Evolutionary conservation across 2,329 filamentous ascomycete species (phyloP).

Genomic region (Arthrinium puccinioides): DNA sequence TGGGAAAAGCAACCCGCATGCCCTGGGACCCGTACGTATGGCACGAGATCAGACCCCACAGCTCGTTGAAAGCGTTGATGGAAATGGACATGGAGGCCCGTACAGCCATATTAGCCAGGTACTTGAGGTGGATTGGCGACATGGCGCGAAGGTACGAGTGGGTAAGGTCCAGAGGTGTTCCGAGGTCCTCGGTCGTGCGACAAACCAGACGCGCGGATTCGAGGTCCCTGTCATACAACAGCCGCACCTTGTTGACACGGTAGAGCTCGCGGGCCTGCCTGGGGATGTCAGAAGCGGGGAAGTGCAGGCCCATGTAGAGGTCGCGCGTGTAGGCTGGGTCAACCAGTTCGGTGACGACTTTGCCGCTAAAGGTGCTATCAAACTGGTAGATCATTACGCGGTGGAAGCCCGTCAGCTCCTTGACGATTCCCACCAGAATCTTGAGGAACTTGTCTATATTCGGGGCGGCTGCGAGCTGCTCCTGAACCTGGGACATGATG

Average conservation of each 20-base stretch:
- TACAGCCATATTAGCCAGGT: conserved; percentile 81
- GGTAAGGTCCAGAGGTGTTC: conserved; percentile 72
- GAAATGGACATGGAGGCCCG: conserved; percentile 94
- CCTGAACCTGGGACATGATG: conserved; percentile 86
- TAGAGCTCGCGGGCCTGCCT: conserved; percentile 84
- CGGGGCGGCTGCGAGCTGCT: conserved; percentile 69
- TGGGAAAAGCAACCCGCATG: conserved; percentile 88
- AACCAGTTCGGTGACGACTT: conserved; percentile 81
- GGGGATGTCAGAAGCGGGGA: conserved; percentile 81
- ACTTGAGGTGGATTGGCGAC: conserved; percentile 85
- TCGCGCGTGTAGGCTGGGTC: conserved; percentile 74
- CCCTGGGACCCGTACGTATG: conserved; percentile 71
- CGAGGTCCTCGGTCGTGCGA: conserved; percentile 64
- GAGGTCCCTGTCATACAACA: conserved; percentile 79
- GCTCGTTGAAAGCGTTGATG: conserved; percentile 74
- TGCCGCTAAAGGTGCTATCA: conserved; percentile 72
- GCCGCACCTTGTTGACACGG: conserved; percentile 80
- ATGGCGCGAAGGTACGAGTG: conserved; percentile 82
- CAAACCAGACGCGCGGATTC: conserved; percentile 77
- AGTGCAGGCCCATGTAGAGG: conserved; percentile 80
- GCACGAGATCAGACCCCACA: conserved; percentile 85
- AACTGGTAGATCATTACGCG: conserved; percentile 93
- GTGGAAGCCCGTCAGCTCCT: conserved; percentile 85
- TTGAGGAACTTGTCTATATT: conserved; percentile 70
- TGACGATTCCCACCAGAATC: conserved; percentile 76